phyloP scores from a whole-genome alignment of 305 asterid species.

The Striga hermonthica region DNA sequence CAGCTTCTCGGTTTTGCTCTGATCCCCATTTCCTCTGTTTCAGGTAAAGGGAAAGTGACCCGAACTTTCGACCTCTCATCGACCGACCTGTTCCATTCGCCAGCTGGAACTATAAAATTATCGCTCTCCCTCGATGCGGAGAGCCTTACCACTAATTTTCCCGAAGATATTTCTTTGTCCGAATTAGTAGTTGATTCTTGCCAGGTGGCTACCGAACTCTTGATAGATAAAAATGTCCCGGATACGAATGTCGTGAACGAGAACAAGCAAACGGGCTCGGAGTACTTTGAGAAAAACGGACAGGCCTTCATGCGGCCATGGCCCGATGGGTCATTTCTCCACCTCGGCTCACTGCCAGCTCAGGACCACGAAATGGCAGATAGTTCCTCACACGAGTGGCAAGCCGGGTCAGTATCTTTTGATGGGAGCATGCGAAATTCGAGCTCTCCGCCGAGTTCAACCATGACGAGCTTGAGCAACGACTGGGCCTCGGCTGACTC shows the following conservation, averaged over 20 bases:
- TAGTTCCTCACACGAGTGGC: conserved; percentile 42
- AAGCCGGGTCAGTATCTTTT: conserved; percentile 29
- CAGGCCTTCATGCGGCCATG: conserved; percentile 37
- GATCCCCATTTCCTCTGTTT: conserved; percentile 47
- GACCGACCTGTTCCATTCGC: conserved; percentile 63
- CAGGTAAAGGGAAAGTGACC: conserved; percentile 44
- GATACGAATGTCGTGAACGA: conserved; percentile 39
- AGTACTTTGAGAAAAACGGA: conserved; percentile 44
- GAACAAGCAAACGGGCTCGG: conserved; percentile 56
- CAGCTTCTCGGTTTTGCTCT: conserved; percentile 62
- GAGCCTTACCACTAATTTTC: conserved; percentile 18
- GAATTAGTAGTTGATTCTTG: conserved; percentile 32
- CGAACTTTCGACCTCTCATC: conserved; percentile 57
- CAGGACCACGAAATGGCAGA: conserved; percentile 60
- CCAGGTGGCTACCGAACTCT: conserved; percentile 40
- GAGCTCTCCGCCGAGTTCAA: conserved; percentile 46
- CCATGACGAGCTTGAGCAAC: conserved; percentile 57
- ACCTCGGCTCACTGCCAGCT: conserved; percentile 41
- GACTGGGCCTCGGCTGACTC: conserved; percentile 47
- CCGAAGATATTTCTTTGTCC: conserved; percentile 16
- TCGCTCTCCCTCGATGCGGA: conserved; percentile 49
- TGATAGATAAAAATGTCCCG: conserved; percentile 41
- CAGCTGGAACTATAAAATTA: conserved; percentile 61
- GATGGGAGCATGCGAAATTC: conserved; percentile 50
- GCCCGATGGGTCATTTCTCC: conserved; percentile 58